A percentile compares a stretch with the other conserved stretches of the same genome.
phyloP scores from a whole-genome alignment of 306 rosid species.

The Cucumis sativus region DNA sequence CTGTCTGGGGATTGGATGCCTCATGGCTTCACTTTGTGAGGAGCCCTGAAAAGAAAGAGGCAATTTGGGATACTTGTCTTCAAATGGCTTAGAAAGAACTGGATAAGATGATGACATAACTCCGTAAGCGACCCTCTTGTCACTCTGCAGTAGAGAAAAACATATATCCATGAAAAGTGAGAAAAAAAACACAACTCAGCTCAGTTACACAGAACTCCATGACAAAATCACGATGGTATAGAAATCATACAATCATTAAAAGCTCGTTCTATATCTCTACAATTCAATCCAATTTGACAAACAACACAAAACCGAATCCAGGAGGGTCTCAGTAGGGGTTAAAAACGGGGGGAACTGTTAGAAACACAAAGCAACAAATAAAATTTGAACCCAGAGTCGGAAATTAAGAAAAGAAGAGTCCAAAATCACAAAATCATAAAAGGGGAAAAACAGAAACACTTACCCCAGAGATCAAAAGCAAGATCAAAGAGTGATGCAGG shows the following conservation, averaged over 20 bases:
- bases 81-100: conserved; percentile 25
- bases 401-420: neutral
- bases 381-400: neutral
- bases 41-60: conserved; percentile 42
- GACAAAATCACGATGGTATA: neutral
- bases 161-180: neutral
- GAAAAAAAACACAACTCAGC: neutral
- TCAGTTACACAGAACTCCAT: neutral
- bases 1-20: conserved; percentile 25
- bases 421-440: neutral
- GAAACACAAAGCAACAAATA: neutral
- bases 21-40: conserved; percentile 21
- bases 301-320: neutral
- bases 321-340: too few relatives aligned
- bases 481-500: neutral
- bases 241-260: neutral
- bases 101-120: conserved; percentile 45
- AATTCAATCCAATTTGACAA: neutral
- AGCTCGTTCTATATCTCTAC: neutral
- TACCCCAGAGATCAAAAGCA: neutral
- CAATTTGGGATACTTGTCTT: conserved; percentile 27
- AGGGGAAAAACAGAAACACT: neutral
- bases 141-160: conserved; percentile 14
- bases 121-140: conserved; percentile 16
- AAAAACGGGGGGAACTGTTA: too few relatives aligned